Evolutionary conservation across 169 alveolate genomes (phyloP).

Genomic region (Eimeria falciformis): DNA sequence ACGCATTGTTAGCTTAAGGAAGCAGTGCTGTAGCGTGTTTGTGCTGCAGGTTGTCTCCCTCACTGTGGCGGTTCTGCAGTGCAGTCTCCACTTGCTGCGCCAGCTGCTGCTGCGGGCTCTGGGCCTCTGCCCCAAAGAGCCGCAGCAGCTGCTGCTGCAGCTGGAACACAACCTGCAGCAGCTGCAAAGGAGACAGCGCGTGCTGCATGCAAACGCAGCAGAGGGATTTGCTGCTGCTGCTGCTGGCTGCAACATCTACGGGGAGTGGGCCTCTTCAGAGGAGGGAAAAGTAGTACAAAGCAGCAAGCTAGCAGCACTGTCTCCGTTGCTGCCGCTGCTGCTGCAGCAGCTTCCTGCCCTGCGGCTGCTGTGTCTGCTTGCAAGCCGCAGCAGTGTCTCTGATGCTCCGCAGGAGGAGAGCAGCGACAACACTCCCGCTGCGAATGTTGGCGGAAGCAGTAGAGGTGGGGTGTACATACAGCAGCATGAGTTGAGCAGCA

Average conservation of each 20-base stretch:
- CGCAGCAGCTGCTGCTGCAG: conserved; percentile 41
- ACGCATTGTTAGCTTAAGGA: too few species aligned
- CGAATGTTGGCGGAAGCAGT: not conserved
- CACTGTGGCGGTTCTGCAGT: conserved; percentile 56
- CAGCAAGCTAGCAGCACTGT: not conserved
- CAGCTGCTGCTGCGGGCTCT: conserved; percentile 60
- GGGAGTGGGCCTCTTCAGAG: not conserved
- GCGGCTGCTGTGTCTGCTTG: not conserved
- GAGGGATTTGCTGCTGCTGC: conserved; percentile 30
- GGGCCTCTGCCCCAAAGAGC: not conserved
- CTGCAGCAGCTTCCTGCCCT: not conserved
- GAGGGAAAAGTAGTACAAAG: not conserved
- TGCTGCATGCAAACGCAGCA: conserved; percentile 51
- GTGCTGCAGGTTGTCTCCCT: conserved; percentile 32
- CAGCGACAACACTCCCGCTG: not conserved
- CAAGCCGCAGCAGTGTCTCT: conserved; percentile 2
- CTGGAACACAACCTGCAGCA: conserved; percentile 4
- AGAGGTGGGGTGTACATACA: not conserved
- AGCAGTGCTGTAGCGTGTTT: not conserved
- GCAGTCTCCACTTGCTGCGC: conserved; percentile 41
- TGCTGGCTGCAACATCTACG: not conserved
- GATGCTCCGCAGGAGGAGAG: not conserved
- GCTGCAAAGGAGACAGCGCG: not conserved
- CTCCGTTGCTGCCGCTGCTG: conserved; percentile 13
- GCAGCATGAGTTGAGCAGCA: conserved; percentile 1